Evolutionary conservation across 2,329 filamentous ascomycete genomes (phyloP), one percentile per base, ranked within the genome.

Genomic region (Aspergillus intermedius): DNA sequence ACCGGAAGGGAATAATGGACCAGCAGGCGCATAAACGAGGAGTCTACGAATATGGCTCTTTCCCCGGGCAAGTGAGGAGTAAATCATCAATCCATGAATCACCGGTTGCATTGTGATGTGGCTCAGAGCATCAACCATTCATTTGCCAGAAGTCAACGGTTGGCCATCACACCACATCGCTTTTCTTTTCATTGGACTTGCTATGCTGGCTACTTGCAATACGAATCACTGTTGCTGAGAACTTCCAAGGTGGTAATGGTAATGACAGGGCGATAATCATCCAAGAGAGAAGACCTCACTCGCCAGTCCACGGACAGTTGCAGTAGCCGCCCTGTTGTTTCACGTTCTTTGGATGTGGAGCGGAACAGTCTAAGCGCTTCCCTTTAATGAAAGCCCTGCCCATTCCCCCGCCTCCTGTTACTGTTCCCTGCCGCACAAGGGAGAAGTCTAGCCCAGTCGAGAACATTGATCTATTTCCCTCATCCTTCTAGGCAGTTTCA

Each of bases 291-390:
- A 30, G 25, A 30, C 25, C 25, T 30, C 10, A 17, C 34, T 37
- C 4, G 17, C 17, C n/a, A 37, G 34, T 52, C 48, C 49, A 56
- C 48, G 50, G 23, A 48, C 45, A 42, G 39, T 39, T 42, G 46
- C 52, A 37, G n/a, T 10, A 30, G 10, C 25, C 25, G 25, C 25
- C 25, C 10, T 30, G 25, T 12, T 47, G 51, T 55, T 53, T 55
- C 48, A 49, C 23, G 39, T 48, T 46, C 43, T 50, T 39, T 17
- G 23, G 25, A 44, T 47, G 49, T 54, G 50, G 47, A 50, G 45
- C 48, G 19, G 34, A 39, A 45, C 42, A 40, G 19, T 15, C 10
- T 15, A 35, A 35, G 34, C 34, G 13, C 13, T 35, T n/a, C 13
- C 34, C 34, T n/a, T 35, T n/a, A 10, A 37, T 47, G 23, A 19